Conservation (phyloP, 495 filamentous ascomycete species). For the Xylaria curta region DNA sequence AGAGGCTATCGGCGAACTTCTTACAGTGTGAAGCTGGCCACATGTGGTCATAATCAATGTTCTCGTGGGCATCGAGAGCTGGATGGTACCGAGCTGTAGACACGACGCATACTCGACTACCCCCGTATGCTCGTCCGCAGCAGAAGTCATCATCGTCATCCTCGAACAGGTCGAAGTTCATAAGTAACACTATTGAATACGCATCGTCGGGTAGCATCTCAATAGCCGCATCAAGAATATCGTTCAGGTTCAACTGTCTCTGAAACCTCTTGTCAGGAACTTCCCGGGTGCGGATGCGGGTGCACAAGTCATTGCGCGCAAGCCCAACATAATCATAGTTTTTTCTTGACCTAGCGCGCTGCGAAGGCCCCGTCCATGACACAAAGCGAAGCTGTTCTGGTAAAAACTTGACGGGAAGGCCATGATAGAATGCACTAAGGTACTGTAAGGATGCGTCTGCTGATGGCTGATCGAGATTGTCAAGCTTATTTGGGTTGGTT, state of each 20-base stretch:
- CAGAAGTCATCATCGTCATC: slow-evolving; percentile 71
- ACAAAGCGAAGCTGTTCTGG: slow-evolving; percentile 48
- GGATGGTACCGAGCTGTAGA: slow-evolving; percentile 67
- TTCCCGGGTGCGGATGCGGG: slow-evolving; percentile 61
- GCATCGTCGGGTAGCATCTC: slow-evolving; percentile 64
- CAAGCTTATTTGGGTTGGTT: background rate
- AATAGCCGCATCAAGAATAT: slow-evolving; percentile 67
- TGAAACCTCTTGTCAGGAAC: slow-evolving; percentile 55
- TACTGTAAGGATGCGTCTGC: slow-evolving; percentile 56
- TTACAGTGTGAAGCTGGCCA: slow-evolving; percentile 71
- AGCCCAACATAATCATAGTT: slow-evolving; percentile 51
- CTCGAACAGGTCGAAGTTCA: slow-evolving; percentile 70
- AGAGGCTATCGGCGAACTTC: slow-evolving; percentile 50
- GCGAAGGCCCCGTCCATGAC: slow-evolving; percentile 49
- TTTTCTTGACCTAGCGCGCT: slow-evolving; percentile 23
- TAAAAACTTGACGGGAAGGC: slow-evolving; percentile 57
- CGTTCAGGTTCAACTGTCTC: slow-evolving; percentile 66
- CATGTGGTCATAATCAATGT: slow-evolving; percentile 58
- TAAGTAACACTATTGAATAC: slow-evolving; percentile 63
- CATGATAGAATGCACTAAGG: slow-evolving; percentile 66
- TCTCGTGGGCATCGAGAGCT: slow-evolving; percentile 49
- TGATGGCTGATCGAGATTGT: slow-evolving; percentile 26
- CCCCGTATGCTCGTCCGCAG: slow-evolving; percentile 72
- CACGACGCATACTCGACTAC: slow-evolving; percentile 64
- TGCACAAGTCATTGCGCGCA: slow-evolving; percentile 38